Evolutionary conservation across 805 yeast species (phyloP), one percentile per base, ranked within the genome.

Genomic region (Schwanniomyces vanrijiae): DNA sequence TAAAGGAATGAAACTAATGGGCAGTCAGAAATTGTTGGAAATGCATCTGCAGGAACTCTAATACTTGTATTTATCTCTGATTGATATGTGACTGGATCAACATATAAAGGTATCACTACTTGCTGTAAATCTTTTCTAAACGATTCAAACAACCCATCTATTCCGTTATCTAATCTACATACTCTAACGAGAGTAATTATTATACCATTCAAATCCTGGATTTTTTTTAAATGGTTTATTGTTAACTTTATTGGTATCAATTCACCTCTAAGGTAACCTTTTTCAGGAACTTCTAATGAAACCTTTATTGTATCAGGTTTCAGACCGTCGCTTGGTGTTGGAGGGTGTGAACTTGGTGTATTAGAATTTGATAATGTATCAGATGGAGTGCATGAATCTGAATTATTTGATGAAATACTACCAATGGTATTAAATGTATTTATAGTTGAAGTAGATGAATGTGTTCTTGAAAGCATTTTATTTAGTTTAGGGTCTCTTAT

Each of bases 41-140:
- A 89, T 0, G 88, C 83, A 55, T 90, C 96, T 0, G 86, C 80
- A 0, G 97, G 97, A 0, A 90, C 83, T 51, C 83, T 73, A 18
- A 90, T 65, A 35, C 80, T 77, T 0, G 91, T 81, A 26, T 79
- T 80, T 8, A 85, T 73, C 28, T 80, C 83, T 35, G 83, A 75
- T 14, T 74, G 65, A 34, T 82, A 69, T 0, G 86, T 76, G 11
- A 59, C 69, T 0, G 91, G 89, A 60, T 89, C 91, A n/a, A 89
- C 81, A 52, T 82, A 85, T 10, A 90, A 66, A 1, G 97, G 96
- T 1, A 86, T 75, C 1, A 89, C 78, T 29, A 80, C 77, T 65
- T 90, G 97, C 31, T 84, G 80, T 5, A 90, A 69, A 61, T 90
- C 97, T 61, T 90, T 90, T 47, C 97, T 71, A 62, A 85, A 90